Base-by-base conservation (phyloP, 169 alveolate genomes). In the Plasmodium cynomolgi region DNA sequence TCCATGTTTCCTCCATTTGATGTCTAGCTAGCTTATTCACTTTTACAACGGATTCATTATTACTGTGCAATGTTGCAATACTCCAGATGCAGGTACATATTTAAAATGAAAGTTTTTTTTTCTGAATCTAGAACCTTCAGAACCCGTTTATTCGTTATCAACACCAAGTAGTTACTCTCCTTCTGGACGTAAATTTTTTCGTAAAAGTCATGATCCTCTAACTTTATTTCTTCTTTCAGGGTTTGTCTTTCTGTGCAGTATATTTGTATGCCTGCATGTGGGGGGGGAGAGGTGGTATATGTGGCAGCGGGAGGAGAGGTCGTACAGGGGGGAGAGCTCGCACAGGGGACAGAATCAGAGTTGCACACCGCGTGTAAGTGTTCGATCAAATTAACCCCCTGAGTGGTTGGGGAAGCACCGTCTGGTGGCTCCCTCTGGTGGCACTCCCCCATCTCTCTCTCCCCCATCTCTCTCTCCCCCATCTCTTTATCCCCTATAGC, bases 131-230 rank as follows among this genome's bases (percentile, higher is more conserved):
- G 68, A 20, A 86, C 86, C 47, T 86, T 86, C 33, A 86, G 47
- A 8, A 86, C 62, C 80, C 62, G 79, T 58, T 86, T 86, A 79
- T 77, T 86, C n/a, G 93, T 86, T 86, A 86, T 86, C 68, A 86
- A 20, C 29, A 86, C 29, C 33, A 75, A 75, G 39, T 86, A 77
- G 41, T 86, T 86, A 31, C 47, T 75, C 5, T 86, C 93, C 47
- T 62, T 50, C 68, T 86, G 93, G 1, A 86, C 71, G n/a, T 75
- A 86, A 77, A 86, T 56, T 26, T 56, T 86, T 77, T 86, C 93
- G 50, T 86, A 86, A 13, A 75, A 86, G 47, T 77, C 85, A 34
- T 34, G 44, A 34, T 86, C 93, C 8, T 26, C 71, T 13, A 86
- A 23, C 11, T 23, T 7, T 20, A 86, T 75, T 79, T 86, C 93